Evolutionary conservation across 164 flowering plant species (phyloP), one percentile per base, ranked within the genome.

Genomic region (Cinnamomum chago): DNA sequence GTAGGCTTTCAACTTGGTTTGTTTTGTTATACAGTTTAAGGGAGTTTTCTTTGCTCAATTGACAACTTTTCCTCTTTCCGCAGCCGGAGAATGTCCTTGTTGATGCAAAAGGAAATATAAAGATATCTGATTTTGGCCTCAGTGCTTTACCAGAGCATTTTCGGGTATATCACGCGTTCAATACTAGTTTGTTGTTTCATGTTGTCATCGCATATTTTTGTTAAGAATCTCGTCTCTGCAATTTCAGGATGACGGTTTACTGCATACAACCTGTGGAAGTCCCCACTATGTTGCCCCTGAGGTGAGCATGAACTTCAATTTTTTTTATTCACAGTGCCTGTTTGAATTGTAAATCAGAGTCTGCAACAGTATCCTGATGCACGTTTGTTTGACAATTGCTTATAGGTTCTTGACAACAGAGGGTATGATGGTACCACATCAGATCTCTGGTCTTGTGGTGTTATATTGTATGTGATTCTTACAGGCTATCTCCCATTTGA

Each of bases 231-330:
- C 60, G 5, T 55, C n/a, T 55, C n/a, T 55, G n/a, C 7, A 17
- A 28, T 18, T 23, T 67, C 82, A 92, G 97, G 88, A 81, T 74
- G 99, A 94, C 62, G 98, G 99, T 1, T 85, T 95, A 69, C 81
- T 93, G 70, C 99, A 95, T 80, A 95, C 99, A 74, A 90, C 97
- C 51, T 95, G 99, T 72, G 99, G 99, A 79, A 95, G 94, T 78
- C 99, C 99, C 10, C 90, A 93, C 78, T 95, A 95, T 79, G 97
- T 95, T 82, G 99, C 99, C 3, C 99, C 99, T 3, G 99, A 96
- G 86, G 84, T 83, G 62, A 58, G 60, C 20, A 60, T 71, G 50
- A 70, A 64, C n/a, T 69, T 28, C 51, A 62, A 67, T 52, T 70
- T 64, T 40, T 66, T 0, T 14, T 5, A 52, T 52, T 15, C 2